Base-by-base conservation (phyloP, 1,284 basidiomycete species). In the Rhodotorula sp. region DNA sequence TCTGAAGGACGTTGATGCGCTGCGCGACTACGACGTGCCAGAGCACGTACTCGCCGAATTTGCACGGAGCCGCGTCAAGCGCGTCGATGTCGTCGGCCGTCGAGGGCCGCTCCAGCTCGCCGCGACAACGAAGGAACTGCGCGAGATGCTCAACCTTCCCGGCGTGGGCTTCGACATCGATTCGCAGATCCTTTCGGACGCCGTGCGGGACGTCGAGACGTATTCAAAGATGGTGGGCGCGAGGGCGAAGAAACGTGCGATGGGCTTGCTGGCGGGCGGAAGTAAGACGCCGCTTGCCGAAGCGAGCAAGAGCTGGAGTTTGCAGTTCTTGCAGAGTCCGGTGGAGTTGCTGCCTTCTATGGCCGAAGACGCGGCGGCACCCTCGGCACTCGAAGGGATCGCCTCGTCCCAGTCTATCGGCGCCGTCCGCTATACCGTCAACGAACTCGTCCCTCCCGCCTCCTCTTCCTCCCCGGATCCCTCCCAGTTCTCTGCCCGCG, bases 71-170 rank as follows among this genome's bases (percentile, higher is more conserved):
- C 75, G 82, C 9, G 86, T 99, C 30, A 82, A 86, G 73, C 88
- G 90, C 62, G 89, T 99, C 36, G 88, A 89, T 22, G 89, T 96
- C 57, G 84, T 95, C 39, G 95, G 89, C 0, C 83, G 96, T 51
- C 84, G 95, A 22, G 95, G 94, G 0, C 92, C 92, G 0, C 85
- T 89, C 4, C 90, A 98, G 79, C 90, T 92, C 0, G 90, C 93
- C 0, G 97, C 95, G 78, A 95, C 94, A 2, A 90, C 91, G 59
- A 98, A 98, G 81, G 96, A 99, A 81, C 84, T 97, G 5, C 84
- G 95, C 34, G 95, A 99, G 82, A 86, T 98, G 84, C 86, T 93
- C 74, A 86, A 85, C 57, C 85, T 98, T 22, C 84, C 88, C 2
- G 86, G 88, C 53, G 87, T 88, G 0, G 84, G 86, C 17, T 87